phyloP scores from a whole-genome alignment of 1,284 basidiomycete genomes.

The Hypsizygus ulmarius region DNA sequence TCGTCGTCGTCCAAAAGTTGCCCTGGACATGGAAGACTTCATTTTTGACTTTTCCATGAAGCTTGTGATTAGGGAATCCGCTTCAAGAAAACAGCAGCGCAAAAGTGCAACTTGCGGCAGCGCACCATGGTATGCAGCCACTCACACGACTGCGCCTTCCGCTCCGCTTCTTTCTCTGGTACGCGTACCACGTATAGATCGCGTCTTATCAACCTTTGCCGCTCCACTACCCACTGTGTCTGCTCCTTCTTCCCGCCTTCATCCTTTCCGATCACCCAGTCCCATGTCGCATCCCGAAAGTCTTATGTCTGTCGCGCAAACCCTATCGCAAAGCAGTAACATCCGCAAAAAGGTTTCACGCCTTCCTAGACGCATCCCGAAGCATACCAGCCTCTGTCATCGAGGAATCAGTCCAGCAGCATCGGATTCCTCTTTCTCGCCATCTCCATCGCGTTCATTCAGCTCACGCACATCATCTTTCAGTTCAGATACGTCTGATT shows the following conservation, averaged over 20 bases:
- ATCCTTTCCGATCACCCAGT: not conserved
- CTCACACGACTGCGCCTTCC: not conserved
- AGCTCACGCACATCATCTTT: not conserved
- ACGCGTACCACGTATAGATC: not conserved
- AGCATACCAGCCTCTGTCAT: constrained; percentile 7
- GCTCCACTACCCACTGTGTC: not conserved
- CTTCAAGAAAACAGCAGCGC: not conserved
- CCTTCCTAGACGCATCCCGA: constrained; percentile 7
- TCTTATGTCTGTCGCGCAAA: not conserved
- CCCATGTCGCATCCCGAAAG: not conserved
- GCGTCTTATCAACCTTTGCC: not conserved
- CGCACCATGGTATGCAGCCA: constrained; percentile 3
- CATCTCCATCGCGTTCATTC: constrained; percentile 1
- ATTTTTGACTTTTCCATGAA: constrained; percentile 2
- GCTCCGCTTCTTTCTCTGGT: constrained; percentile 6
- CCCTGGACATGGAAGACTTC: not conserved
- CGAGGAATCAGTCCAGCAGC: not conserved
- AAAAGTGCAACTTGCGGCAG: not conserved
- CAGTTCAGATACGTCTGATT: not conserved
- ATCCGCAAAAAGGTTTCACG: constrained; percentile 1
- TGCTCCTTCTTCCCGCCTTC: not conserved
- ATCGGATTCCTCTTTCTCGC: not conserved
- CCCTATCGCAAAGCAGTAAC: not conserved
- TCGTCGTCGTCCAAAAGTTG: not conserved
- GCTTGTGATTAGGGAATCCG: constrained; percentile 1